Base-by-base conservation (phyloP, 2,329 filamentous ascomycete species). In the Colletotrichum liaoningense region DNA sequence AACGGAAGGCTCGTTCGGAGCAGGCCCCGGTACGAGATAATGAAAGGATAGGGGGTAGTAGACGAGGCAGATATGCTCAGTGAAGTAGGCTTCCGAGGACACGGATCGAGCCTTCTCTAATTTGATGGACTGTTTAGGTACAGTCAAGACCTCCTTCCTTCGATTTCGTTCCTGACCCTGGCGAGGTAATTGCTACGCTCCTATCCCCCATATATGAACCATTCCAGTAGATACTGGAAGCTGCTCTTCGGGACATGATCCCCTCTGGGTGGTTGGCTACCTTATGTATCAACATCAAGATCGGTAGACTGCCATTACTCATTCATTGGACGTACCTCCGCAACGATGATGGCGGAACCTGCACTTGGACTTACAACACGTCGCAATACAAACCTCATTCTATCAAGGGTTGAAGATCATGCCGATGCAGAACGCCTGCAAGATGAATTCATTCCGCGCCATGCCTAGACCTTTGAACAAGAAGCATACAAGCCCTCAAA, bases 381-480 rank as follows among this genome's bases (percentile, higher is more conserved):
- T 55, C 49, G n/a, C 19, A 12, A 14, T 4, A 33, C 24, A 35
- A 33, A 38, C 19, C 12, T 8, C 42, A 24, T 11, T n/a, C 42
- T 42, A 9, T 38, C 22, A 8, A 49, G 22, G 30, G 33, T 9
- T 12, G 11, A 6, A 33, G 8, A 62, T 7, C 11, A 42, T 30
- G 16, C 14, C 30, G 8, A 46, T 67, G 63, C 33, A 57, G 57
- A 30, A 64, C 33, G 63, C 24, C 63, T 38, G 35, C 54, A 42
- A 28, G 24, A 62, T n/a, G 16, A 35, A 58, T 69, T n/a, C 42
- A 63, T 63, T 69, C 33, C 60, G 59, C 70, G 66, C 70, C 70
- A 73, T 73, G 70, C 70, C 66, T 69, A 64, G 26, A 60, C 33
- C 22, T 46, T 64, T 55, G 33, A 55, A 55, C 26, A 38, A 64